Evolutionary conservation across 148 eudicot species (phyloP).

Genomic region (Pharnaceum exiguum): DNA sequence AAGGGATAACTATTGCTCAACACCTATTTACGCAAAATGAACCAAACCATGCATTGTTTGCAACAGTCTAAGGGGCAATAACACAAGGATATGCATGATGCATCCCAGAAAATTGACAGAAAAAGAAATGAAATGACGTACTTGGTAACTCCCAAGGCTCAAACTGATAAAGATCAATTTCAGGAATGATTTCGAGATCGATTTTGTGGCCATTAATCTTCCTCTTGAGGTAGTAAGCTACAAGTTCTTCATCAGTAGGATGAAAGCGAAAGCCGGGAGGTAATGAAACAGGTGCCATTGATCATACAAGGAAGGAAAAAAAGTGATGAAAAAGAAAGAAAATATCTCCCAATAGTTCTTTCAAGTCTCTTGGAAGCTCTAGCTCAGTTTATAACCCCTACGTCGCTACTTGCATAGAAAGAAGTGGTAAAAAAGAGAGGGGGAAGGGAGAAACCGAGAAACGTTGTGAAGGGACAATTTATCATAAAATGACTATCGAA

Average conservation of each 20-base stretch:
- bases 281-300: conserved; percentile 42
- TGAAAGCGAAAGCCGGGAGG: conserved; percentile 49
- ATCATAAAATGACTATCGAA: not conserved
- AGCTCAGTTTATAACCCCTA: not conserved
- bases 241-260: conserved; percentile 45
- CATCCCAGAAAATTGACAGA: not conserved
- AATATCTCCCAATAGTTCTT: not conserved
- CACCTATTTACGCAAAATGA: too few relatives aligned
- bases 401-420: conserved; percentile 1
- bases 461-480: not conserved
- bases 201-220: conserved; percentile 45
- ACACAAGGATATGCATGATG: not conserved
- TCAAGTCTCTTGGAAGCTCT: not conserved
- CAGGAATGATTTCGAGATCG: conserved; percentile 48
- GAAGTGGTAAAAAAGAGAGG: not conserved
- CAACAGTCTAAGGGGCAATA: not conserved
- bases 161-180: conserved; percentile 51
- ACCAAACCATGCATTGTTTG: too few relatives aligned
- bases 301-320: not conserved
- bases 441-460: not conserved
- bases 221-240: conserved; percentile 46
- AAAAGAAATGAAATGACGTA: conserved; percentile 2
- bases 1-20: too few relatives aligned
- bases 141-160: conserved; percentile 45
- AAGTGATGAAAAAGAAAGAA: too few relatives aligned